Percentiles rank a stretch among this genome's conserved stretches.
These are phyloP conservation scores for Patellifolia procumbens DNA, from an alignment of 179 eudicot species.

Conservation along the genomic window DNA sequence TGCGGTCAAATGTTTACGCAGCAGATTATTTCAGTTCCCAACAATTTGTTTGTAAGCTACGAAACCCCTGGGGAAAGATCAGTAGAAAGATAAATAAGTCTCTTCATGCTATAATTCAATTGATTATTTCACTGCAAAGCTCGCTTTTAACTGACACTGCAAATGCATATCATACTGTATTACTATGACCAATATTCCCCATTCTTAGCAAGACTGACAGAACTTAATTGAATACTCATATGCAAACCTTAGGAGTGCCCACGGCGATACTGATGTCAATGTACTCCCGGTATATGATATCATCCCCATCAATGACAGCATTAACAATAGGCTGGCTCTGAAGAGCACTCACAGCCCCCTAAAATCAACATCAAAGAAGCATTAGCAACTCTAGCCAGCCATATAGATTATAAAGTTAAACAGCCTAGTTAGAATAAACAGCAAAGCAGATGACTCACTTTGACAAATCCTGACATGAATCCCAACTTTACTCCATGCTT, in stretches of 20 bases:
- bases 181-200: background rate
- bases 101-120: no score
- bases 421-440: background rate
- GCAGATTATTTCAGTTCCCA: background rate
- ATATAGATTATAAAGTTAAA: no score
- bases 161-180: background rate
- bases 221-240: no score
- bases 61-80: background rate
- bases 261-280: constrained; percentile 97
- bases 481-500: constrained; percentile 99
- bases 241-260: constrained; percentile 89
- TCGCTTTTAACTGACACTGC: no score
- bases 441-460: constrained; percentile 44
- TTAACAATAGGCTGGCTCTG: constrained; percentile 93
- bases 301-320: constrained; percentile 99
- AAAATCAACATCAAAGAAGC: constrained; percentile 18
- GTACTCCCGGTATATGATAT: constrained; percentile 91
- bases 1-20: background rate
- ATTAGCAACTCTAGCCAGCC: constrained; percentile 1
- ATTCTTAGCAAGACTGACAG: background rate
- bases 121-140: no score
- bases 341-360: constrained; percentile 96
- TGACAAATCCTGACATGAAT: constrained; percentile 95
- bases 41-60: background rate
- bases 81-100: background rate